Evolutionary conservation across 768 basidiomycete genomes (phyloP), one percentile per base, ranked within the genome.

Genomic region (Amanita subjunquillea): DNA sequence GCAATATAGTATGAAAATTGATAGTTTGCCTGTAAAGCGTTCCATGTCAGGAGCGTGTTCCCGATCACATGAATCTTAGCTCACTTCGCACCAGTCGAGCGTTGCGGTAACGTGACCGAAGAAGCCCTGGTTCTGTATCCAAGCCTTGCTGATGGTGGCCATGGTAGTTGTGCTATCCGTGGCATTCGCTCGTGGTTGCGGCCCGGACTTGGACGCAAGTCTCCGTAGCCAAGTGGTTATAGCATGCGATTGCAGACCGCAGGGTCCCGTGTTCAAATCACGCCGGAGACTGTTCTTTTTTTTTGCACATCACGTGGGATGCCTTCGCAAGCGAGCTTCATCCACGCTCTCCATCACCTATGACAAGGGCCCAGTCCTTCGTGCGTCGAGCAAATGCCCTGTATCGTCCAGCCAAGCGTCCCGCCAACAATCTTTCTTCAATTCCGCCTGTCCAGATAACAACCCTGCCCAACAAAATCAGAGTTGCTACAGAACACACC

Each of bases 401-500:
- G 36, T 58, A 56, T 63, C 59, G 46, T 58, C 57, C 54, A 40
- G 43, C 55, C 30, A 54, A 62, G 51, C 51, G 48, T 54, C 25
- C 49, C 61, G 36, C 52, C 52, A 58, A 51, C 43, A 65, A 63
- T 25, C 56, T 62, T 23, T 56, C 64, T 3, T 29, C 57, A 54
- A 54, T 67, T 62, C 53, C 72, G 8, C 53, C 72, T 3, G 72
- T 78, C 23, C 75, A 78, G 57, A 75, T 95, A 30, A 94, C 95
- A 0, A 92, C 90, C 0, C 75, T 98, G 0, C 83, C 91, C 4
- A 97, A 96, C 71, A 91, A 86, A 65, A 78, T 98, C 42, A 76
- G 92, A 54, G 90, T 98, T 39, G 92, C 91, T 13, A 96, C 93
- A 6, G 91, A 96, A 67, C 73, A 78, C 2, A 87, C 87, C 3